A percentile compares a stretch with the other conserved stretches of the same genome.
These are phyloP conservation scores for Cladosporium sp. DNA, from an alignment of 2,329 filamentous ascomycete genomes.

Conservation along the genomic window DNA sequence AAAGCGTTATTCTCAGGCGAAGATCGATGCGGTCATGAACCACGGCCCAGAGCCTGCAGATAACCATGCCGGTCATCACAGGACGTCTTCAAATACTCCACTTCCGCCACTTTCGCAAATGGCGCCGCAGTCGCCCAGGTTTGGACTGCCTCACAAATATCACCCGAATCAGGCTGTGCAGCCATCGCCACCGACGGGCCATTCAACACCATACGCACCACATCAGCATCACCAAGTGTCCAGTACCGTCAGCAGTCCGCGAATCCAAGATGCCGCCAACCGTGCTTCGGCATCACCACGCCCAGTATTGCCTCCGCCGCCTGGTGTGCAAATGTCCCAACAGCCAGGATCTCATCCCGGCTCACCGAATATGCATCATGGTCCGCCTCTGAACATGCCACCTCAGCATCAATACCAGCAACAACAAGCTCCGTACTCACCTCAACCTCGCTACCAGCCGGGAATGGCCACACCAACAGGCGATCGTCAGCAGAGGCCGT, in stretches of 20 bases:
- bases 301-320: conserved; percentile 34
- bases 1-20: conserved; percentile 28
- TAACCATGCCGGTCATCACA: conserved; percentile 21
- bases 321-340: conserved; percentile 31
- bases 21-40: conserved; percentile 35
- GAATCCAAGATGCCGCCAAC: conserved; percentile 28
- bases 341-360: conserved; percentile 13
- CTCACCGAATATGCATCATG: conserved; percentile 17
- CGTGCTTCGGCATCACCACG: conserved; percentile 33
- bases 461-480: conserved; percentile 18
- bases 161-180: conserved; percentile 26
- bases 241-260: conserved; percentile 26
- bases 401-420: conserved; percentile 22
- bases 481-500: conserved; percentile 9
- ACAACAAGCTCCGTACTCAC: conserved; percentile 21
- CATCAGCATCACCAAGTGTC: conserved; percentile 25
- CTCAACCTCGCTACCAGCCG: conserved; percentile 22
- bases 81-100: conserved; percentile 28
- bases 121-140: conserved; percentile 31
- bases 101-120: conserved; percentile 33
- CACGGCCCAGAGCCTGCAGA: conserved; percentile 33
- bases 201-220: conserved; percentile 33
- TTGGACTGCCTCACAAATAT: conserved; percentile 25
- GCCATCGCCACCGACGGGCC: conserved; percentile 27
- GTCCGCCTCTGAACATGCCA: conserved; percentile 9